Evolutionary conservation across 176 grass and related monocot species (phyloP).

Genomic region (Sorghum bicolor): Sorghum_bicolor_NCBIv3 NC_012872.2:64158501-64159000

Average conservation of each 20-base stretch:
- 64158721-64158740: neutral
- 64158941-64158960: conserved; percentile 1
- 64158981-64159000: conserved; percentile 12
- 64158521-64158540: neutral
- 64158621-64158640: neutral
- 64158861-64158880: neutral
- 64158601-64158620: neutral
- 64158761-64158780: neutral
- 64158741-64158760: neutral
- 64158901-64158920: neutral
- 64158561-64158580: neutral
- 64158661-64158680: neutral
- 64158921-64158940: neutral
- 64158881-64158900: conserved; percentile 15
- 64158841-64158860: neutral
- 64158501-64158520: neutral
- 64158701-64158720: neutral
- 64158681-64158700: neutral
- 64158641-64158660: neutral
- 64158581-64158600: neutral
- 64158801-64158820: neutral
- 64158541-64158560: neutral
- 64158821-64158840: neutral
- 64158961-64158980: conserved; percentile 1
- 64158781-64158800: neutral